Conservation (phyloP, 2,329 filamentous ascomycete genomes). For the Penicillium psychrosexuale region DNA sequence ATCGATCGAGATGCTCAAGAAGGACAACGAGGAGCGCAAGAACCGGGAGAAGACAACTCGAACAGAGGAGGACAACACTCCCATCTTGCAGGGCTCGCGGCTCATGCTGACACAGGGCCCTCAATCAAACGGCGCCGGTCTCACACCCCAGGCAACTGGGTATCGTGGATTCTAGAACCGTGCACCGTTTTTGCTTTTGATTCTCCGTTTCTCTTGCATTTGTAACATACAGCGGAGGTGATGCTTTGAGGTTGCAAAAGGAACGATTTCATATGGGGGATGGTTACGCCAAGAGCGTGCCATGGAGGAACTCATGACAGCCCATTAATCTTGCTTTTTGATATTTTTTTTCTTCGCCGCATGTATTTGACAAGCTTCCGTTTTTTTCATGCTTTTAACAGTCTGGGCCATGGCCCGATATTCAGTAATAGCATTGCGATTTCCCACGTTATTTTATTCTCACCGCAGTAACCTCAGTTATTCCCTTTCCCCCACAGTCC, state of each 20-base stretch:
- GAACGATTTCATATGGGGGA: slow-evolving; percentile 18
- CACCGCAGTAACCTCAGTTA: not conserved
- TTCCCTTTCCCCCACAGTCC: not conserved
- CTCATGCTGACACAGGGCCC: slow-evolving; percentile 96
- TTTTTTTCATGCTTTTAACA: slow-evolving; percentile 5
- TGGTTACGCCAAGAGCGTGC: slow-evolving; percentile 1
- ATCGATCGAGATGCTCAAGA: slow-evolving; percentile 79
- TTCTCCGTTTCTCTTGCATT: slow-evolving; percentile 25
- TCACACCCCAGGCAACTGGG: slow-evolving; percentile 83
- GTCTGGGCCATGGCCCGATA: slow-evolving; percentile 8
- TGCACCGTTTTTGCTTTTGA: slow-evolving; percentile 16
- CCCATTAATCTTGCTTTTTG: slow-evolving; percentile 22
- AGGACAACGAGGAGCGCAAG: slow-evolving; percentile 95
- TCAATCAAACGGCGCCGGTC: slow-evolving; percentile 70
- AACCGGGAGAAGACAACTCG: slow-evolving; percentile 66
- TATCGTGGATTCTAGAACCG: slow-evolving; percentile 55
- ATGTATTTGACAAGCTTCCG: slow-evolving; percentile 26
- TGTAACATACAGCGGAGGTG: slow-evolving; percentile 36
- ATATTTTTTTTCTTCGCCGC: slow-evolving; percentile 13
- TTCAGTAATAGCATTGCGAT: slow-evolving; percentile 14
- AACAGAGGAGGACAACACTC: slow-evolving; percentile 89
- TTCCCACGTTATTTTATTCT: not conserved
- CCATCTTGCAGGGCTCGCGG: slow-evolving; percentile 82
- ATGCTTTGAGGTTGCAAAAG: slow-evolving; percentile 29
- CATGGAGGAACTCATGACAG: slow-evolving; percentile 15